A percentile compares a stretch with the other conserved stretches of the same genome.
Evolutionary conservation across 768 basidiomycete genomes (phyloP).

Genomic region (Strobilomyces echinocephalus): DNA sequence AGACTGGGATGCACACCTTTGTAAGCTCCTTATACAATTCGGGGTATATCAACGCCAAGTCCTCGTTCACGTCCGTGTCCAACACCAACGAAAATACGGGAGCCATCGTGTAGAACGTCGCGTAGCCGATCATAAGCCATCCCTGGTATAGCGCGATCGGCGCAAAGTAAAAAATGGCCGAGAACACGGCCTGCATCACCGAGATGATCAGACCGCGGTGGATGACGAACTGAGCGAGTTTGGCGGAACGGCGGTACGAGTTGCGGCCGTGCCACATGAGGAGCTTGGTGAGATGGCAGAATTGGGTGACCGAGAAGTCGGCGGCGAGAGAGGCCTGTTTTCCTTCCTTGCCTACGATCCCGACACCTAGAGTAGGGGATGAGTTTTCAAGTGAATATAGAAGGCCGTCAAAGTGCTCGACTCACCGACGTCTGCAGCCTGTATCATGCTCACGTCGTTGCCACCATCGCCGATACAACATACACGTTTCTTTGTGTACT

Average conservation of each 20-base stretch:
- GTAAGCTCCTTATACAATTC: slow-evolving; percentile 97
- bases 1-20: slow-evolving; percentile 54
- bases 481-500: slow-evolving; percentile 88
- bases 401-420: slow-evolving; percentile 13
- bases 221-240: slow-evolving; percentile 97
- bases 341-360: slow-evolving; percentile 98
- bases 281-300: slow-evolving; percentile 91
- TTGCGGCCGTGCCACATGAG: slow-evolving; percentile 99
- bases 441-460: slow-evolving; percentile 99
- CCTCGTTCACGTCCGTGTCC: slow-evolving; percentile 93
- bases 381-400: background rate
- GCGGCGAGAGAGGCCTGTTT: slow-evolving; percentile 99
- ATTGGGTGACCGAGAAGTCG: slow-evolving; percentile 97
- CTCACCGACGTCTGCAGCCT: slow-evolving; percentile 96
- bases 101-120: slow-evolving; percentile 96
- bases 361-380: slow-evolving; percentile 58
- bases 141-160: slow-evolving; percentile 98
- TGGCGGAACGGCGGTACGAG: slow-evolving; percentile 96
- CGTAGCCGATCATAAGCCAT: slow-evolving; percentile 96
- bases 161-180: slow-evolving; percentile 88
- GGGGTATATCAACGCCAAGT: slow-evolving; percentile 90
- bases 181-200: slow-evolving; percentile 96
- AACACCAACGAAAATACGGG: slow-evolving; percentile 97
- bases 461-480: slow-evolving; percentile 99
- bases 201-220: slow-evolving; percentile 96